Base-by-base conservation (phyloP, 2,329 filamentous ascomycete genomes). In the Aspergillus vadensis region DNA sequence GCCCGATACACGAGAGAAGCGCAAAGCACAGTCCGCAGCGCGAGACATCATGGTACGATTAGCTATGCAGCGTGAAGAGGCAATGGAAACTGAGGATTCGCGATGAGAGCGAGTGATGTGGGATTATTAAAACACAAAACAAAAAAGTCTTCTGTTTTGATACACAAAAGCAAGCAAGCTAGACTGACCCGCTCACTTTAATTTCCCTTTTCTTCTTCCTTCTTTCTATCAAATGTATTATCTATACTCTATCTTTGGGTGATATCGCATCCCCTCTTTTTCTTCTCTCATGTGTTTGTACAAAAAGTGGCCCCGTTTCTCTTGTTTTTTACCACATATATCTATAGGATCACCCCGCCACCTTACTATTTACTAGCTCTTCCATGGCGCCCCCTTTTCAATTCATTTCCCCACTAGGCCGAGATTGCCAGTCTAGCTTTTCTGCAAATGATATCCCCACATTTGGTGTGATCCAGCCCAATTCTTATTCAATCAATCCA, bases 11-110 rank as follows among this genome's bases (percentile, higher is more conserved):
- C 63, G 67, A 41, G 69, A 71, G 59, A 71, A 65, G 62, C 71
- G 67, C 56, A 76, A 72, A 52, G 70, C 73, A 27, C 73, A 71
- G 62, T 64, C 75, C 49, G 70, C 73, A 55, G 69, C 71, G 55
- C 69, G 75, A 47, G 74, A 78, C 63, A 63, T 63, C 15, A 67
- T 77, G 67, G 72, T 69, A 21, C 72, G 70, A 43, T 60, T 74
- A 51, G 74, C 73, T 9, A 75, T 78, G 72, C 71, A 77, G 58
- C 73, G 74, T 6, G 76, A 78, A 58, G 76, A 77, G 59, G 72
- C 72, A 9, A 73, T 77, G 72, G 75, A 75, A 49, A 70, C 66
- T 1, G 72, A 72, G 12, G 66, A 67, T 14, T 51, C 58, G 15
- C 64, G 65, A 55, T 73, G 61, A 66, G 15, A 12, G 10, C 15